Conservation (phyloP, 108 stramenopile genomes). For the Fragilaria crotonensis region DNA sequence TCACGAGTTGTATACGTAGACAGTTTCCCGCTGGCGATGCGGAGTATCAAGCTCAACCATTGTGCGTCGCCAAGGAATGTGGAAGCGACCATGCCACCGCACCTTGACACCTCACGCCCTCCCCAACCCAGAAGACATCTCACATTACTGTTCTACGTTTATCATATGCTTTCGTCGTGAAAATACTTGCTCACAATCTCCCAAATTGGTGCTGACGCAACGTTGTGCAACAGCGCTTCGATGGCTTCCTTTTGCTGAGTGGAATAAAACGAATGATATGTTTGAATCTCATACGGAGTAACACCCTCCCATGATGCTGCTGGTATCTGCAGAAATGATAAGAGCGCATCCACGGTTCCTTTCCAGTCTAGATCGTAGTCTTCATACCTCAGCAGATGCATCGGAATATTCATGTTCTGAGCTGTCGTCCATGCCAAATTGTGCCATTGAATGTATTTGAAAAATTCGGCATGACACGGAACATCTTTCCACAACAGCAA, state of each 20-base stretch:
- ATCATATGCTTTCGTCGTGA: neutral
- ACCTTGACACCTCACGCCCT: no score
- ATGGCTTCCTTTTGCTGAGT: neutral
- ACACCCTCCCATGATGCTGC: neutral
- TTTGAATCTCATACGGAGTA: neutral
- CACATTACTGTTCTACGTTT: no score
- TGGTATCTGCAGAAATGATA: constrained; percentile 33
- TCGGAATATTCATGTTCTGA: constrained; percentile 23
- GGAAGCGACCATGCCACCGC: no score
- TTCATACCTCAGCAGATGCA: constrained; percentile 46
- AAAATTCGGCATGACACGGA: constrained; percentile 60
- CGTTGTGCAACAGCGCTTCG: neutral
- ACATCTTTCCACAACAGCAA: constrained; percentile 16
- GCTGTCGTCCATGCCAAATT: constrained; percentile 18
- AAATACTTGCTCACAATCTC: neutral
- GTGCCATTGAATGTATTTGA: constrained; percentile 67
- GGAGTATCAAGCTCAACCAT: no score
- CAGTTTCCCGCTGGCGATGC: no score
- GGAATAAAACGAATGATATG: neutral
- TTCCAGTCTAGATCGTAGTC: constrained; percentile 42
- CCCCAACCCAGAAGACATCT: no score
- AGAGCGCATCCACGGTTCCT: constrained; percentile 23
- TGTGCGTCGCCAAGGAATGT: no score
- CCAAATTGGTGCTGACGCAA: neutral
- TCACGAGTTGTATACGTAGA: no score